Conservation (phyloP, 768 basidiomycete genomes). For the Leucogyrophana mollusca region DNA sequence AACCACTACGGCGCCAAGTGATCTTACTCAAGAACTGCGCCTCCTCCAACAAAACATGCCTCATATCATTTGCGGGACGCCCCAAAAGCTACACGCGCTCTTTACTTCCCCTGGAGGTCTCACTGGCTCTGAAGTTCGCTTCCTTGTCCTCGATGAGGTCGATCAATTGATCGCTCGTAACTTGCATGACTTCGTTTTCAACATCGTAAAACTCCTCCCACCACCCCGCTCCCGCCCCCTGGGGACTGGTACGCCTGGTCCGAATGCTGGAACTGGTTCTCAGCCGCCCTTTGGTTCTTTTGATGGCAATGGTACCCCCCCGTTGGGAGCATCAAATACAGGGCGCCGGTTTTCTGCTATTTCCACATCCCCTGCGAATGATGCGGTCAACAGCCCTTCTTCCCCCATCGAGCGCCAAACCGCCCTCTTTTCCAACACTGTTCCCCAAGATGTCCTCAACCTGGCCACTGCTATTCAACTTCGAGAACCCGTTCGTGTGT, state of each 20-base stretch:
- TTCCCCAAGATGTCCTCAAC: constrained; percentile 96
- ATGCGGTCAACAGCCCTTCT: constrained; percentile 30
- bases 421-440: constrained; percentile 96
- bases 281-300: constrained; percentile 46
- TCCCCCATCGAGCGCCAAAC: constrained; percentile 76
- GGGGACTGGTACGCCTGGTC: constrained; percentile 33
- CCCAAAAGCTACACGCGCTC: constrained; percentile 91
- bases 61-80: constrained; percentile 95
- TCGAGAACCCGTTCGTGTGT: constrained; percentile 94
- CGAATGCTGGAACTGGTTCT: constrained; percentile 28
- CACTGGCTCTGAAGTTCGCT: constrained; percentile 79
- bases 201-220: constrained; percentile 91
- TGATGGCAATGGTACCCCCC: constrained; percentile 39
- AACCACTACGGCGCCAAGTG: constrained; percentile 57
- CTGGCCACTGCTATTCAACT: constrained; percentile 92
- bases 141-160: constrained; percentile 95
- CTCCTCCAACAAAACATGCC: constrained; percentile 89
- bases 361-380: constrained; percentile 44
- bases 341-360: constrained; percentile 63
- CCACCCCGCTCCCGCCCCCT: constrained; percentile 70
- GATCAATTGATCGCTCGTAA: constrained; percentile 98
- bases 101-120: constrained; percentile 81
- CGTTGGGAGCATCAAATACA: constrained; percentile 33
- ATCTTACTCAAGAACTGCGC: constrained; percentile 73
- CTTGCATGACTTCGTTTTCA: constrained; percentile 92